Evolutionary conservation across 805 yeast species (phyloP), one percentile per base, ranked within the genome.

Genomic region (Yarrowia sp.): DNA sequence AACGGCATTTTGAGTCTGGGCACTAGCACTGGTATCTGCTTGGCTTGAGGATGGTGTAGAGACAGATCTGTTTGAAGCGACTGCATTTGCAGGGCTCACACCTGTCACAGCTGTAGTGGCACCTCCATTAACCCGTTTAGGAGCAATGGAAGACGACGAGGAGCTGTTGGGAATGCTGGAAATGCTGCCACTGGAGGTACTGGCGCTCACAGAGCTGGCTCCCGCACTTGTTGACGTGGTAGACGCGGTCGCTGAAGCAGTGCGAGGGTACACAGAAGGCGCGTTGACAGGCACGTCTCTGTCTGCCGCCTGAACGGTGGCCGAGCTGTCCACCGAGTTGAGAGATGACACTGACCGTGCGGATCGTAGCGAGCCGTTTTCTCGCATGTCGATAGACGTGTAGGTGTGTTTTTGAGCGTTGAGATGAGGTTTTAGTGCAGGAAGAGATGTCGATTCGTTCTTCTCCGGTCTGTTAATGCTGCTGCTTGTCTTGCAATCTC

Each of bases 341-440:
- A 59, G 52, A 42, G 61, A 43, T 1, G 68, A 45, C 53, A 35
- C 48, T 14, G 67, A 63, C 53, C 55, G 46, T 71, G 68, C 55
- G 36, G 58, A 56, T 38, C 45, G 16, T 40, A 43, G 16, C 35
- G 65, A 46, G 56, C 53, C 42, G 55, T 35, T 41, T 55, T 19
- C 38, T 49, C 65, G 40, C 64, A 56, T 56, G 26, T 16, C 40
- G 49, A 2, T 22, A n/a, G 15, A 7, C 10, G 42, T 11, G 58
- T 14, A 26, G 32, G 14, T 42, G 36, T 56, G 19, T n/a, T 56
- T 40, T 15, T 56, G 32, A 26, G 32, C 32, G 32, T 26, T 26
- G 32, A 5, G 32, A 26, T 26, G 32, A 26, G 32, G 32, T 26
- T 26, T 19, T 26, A 26, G 32, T 2, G 32, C 32, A 26, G 32